A percentile compares a stretch with the other conserved stretches of the same genome.
These are phyloP conservation scores for Diophrys appendiculata DNA, from an alignment of 73 alveolate genomes.

Conservation along the genomic window DNA sequence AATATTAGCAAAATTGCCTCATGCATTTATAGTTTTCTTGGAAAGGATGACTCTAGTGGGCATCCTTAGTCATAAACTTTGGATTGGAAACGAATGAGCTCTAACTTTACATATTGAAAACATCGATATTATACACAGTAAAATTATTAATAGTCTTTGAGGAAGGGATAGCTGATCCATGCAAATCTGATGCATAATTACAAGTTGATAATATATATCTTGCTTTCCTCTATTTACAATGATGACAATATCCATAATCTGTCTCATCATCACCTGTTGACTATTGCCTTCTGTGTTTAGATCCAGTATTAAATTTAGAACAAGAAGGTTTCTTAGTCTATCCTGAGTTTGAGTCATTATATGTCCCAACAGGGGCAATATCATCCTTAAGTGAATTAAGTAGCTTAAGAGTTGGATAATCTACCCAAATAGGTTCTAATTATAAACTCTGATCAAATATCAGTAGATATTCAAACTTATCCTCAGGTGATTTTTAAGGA, in stretches of 20 bases:
- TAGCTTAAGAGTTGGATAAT: background rate
- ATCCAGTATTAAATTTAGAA: too few relatives aligned
- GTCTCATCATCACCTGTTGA: conserved; percentile 18
- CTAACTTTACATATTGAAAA: background rate
- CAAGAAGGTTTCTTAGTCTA: too few relatives aligned
- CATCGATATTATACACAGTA: conserved; percentile 39
- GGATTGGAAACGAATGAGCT: conserved; percentile 29
- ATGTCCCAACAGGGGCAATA: too few relatives aligned
- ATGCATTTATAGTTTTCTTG: conserved; percentile 41
- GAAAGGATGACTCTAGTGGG: conserved; percentile 1
- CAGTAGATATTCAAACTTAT: conserved; percentile 2
- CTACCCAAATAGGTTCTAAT: conserved; percentile 13
- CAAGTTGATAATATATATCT: conserved; percentile 33
- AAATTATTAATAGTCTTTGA: conserved; percentile 32
- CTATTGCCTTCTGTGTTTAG: too few relatives aligned
- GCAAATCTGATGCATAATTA: conserved; percentile 40
- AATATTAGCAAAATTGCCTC: conserved; percentile 42
- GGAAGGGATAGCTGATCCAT: conserved; percentile 52
- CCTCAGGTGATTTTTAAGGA: too few relatives aligned
- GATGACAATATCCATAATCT: conserved; percentile 53
- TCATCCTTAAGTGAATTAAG: background rate
- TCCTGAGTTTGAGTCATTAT: too few relatives aligned
- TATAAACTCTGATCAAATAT: background rate
- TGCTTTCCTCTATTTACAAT: conserved; percentile 49
- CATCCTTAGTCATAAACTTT: background rate